Evolutionary conservation across 352 stramenopile species (phyloP).

Genomic region (Phytopythium montanum): DNA sequence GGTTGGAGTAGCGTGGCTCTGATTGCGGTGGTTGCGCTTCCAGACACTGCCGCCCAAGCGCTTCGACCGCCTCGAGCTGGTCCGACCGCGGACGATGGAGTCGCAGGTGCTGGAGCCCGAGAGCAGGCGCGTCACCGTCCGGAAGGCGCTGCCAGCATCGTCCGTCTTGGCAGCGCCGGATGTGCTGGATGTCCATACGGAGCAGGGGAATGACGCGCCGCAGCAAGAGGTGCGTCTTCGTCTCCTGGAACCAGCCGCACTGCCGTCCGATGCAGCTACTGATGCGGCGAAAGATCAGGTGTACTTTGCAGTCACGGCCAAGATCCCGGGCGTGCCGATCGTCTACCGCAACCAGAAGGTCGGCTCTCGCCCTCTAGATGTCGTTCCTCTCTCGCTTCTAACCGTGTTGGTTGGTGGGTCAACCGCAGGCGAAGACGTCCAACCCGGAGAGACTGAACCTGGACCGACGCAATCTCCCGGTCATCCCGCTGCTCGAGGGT

Average conservation of each 20-base stretch:
- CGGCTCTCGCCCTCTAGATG: not conserved
- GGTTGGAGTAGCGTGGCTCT: not conserved
- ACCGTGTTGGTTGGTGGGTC: not conserved
- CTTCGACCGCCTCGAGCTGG: not conserved
- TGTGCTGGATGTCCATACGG: slow-evolving; percentile 3
- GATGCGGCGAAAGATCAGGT: slow-evolving; percentile 40
- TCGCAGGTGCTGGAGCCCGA: slow-evolving; percentile 2
- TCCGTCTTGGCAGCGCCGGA: not conserved
- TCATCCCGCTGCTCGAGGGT: slow-evolving; percentile 85
- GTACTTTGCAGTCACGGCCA: slow-evolving; percentile 68
- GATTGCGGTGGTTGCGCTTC: not conserved
- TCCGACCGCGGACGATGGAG: slow-evolving; percentile 7
- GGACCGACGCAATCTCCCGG: slow-evolving; percentile 74
- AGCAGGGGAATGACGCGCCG: slow-evolving; percentile 13
- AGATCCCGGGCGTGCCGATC: slow-evolving; percentile 63
- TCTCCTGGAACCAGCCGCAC: not conserved
- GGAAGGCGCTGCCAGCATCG: not conserved
- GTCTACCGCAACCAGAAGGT: slow-evolving; percentile 75
- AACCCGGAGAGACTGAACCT: slow-evolving; percentile 89
- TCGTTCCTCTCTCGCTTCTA: not conserved
- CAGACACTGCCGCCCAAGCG: not conserved
- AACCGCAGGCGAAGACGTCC: slow-evolving; percentile 42
- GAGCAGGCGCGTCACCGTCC: not conserved
- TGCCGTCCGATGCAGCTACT: not conserved
- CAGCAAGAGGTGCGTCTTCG: slow-evolving; percentile 39